Percentiles rank a stretch among this genome's conserved stretches.
Conservation (phyloP, 1,284 basidiomycete genomes). For the Boletus smithii region DNA sequence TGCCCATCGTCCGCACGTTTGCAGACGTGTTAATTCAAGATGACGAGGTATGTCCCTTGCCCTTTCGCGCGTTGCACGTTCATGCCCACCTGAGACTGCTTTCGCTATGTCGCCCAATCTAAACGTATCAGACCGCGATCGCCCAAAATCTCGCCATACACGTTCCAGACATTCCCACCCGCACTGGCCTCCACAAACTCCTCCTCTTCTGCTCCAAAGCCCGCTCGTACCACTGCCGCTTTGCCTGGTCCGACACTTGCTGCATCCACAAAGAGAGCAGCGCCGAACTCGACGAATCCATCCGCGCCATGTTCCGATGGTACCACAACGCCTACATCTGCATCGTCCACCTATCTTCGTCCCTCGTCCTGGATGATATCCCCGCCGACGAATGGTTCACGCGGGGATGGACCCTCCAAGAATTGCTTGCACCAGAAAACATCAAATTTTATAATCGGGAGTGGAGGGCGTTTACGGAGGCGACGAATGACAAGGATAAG, state of each 20-base stretch:
- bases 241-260: conserved; percentile 12
- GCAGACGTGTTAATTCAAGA: not conserved
- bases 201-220: conserved; percentile 12
- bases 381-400: conserved; percentile 10
- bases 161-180: not conserved
- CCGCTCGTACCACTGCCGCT: conserved; percentile 6
- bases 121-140: not conserved
- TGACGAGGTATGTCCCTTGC: conserved; percentile 3
- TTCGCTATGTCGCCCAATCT: not conserved
- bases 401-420: conserved; percentile 13
- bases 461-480: conserved; percentile 3
- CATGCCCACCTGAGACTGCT: not conserved
- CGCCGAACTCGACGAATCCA: conserved; percentile 15
- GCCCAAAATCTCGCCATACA: not conserved
- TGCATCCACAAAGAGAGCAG: conserved; percentile 14
- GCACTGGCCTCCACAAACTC: conserved; percentile 5
- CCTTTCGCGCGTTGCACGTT: not conserved
- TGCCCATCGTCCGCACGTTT: conserved; percentile 1
- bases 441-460: conserved; percentile 11
- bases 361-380: conserved; percentile 4
- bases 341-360: conserved; percentile 8
- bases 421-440: conserved; percentile 7
- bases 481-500: conserved; percentile 6
- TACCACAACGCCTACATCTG: conserved; percentile 13
- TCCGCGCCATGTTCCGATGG: conserved; percentile 18